These are phyloP conservation scores for Colletotrichum godetiae DNA, from an alignment of 2,329 filamentous ascomycete species.

Conservation along the genomic window DNA sequence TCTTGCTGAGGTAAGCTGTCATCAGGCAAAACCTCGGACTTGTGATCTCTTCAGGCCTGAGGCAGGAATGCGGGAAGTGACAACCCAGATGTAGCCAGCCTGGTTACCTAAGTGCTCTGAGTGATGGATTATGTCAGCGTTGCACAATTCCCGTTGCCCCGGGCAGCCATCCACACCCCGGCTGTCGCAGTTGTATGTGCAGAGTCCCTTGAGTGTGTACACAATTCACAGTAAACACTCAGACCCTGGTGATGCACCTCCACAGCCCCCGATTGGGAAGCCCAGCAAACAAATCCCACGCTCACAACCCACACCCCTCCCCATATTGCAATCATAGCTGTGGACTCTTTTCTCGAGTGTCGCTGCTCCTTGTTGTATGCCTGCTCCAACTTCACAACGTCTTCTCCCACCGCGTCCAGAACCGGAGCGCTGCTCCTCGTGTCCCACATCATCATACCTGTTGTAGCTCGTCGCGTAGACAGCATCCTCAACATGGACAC, in stretches of 20 bases:
- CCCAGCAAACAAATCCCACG: conserved; percentile 29
- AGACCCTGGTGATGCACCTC: conserved; percentile 9
- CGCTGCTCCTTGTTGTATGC: conserved; percentile 8
- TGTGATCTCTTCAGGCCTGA: neutral
- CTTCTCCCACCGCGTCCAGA: conserved; percentile 42
- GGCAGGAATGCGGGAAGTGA: neutral
- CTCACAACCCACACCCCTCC: conserved; percentile 34
- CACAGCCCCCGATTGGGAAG: conserved; percentile 34
- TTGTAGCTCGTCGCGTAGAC: conserved; percentile 36
- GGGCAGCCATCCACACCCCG: neutral
- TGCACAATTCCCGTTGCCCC: conserved; percentile 16
- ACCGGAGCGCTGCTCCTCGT: conserved; percentile 52
- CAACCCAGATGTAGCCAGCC: neutral
- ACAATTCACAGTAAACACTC: conserved; percentile 28
- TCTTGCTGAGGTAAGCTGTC: neutral
- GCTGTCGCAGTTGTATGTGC: neutral
- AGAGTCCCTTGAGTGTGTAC: neutral
- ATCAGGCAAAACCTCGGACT: neutral
- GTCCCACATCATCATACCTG: conserved; percentile 40
- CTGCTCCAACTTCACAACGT: conserved; percentile 40
- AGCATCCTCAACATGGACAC: conserved; percentile 48
- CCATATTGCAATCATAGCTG: conserved; percentile 32
- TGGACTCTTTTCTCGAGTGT: conserved; percentile 2
- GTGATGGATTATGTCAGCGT: neutral
- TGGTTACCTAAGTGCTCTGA: neutral